Evolutionary conservation across 2,329 filamentous ascomycete genomes (phyloP).

Genomic region (Cercospora beticola): DNA sequence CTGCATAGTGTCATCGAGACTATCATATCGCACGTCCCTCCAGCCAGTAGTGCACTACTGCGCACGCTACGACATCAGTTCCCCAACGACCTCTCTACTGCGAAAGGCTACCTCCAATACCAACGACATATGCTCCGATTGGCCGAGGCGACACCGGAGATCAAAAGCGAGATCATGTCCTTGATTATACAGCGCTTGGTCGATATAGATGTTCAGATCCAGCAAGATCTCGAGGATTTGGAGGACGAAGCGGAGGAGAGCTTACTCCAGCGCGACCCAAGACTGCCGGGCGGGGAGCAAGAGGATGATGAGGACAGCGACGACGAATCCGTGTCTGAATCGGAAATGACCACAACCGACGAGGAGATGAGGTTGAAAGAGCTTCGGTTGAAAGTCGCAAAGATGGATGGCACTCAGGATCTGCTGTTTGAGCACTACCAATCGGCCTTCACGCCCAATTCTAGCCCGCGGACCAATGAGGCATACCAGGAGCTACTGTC

Average conservation of each 20-base stretch:
- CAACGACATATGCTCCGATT: conserved; percentile 79
- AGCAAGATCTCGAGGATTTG: conserved; percentile 86
- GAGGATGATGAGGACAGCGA: conserved; percentile 61
- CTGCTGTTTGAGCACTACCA: conserved; percentile 82
- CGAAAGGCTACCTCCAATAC: conserved; percentile 80
- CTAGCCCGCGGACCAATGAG: conserved; percentile 61
- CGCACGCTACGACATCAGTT: conserved; percentile 42
- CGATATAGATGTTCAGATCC: conserved; percentile 93
- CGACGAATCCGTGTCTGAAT: conserved; percentile 66
- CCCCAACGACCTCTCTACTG: conserved; percentile 59
- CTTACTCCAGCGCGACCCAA: conserved; percentile 58
- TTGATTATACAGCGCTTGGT: conserved; percentile 83
- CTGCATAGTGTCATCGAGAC: conserved; percentile 75
- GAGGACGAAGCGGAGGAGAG: conserved; percentile 83
- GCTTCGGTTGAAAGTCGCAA: conserved; percentile 79
- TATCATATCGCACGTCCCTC: conserved; percentile 77
- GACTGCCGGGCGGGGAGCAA: conserved; percentile 48
- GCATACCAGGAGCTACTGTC: conserved; percentile 76
- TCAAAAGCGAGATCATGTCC: conserved; percentile 77
- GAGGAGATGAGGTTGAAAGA: conserved; percentile 63
- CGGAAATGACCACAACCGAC: conserved; percentile 59
- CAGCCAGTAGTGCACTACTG: conserved; percentile 69
- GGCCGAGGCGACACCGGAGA: conserved; percentile 71
- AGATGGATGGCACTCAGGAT: conserved; percentile 88
- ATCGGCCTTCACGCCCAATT: conserved; percentile 66